Evolutionary conservation across 148 eudicot species (phyloP), one percentile per base, ranked within the genome.

Genomic region (Beta vulgaris): DNA sequence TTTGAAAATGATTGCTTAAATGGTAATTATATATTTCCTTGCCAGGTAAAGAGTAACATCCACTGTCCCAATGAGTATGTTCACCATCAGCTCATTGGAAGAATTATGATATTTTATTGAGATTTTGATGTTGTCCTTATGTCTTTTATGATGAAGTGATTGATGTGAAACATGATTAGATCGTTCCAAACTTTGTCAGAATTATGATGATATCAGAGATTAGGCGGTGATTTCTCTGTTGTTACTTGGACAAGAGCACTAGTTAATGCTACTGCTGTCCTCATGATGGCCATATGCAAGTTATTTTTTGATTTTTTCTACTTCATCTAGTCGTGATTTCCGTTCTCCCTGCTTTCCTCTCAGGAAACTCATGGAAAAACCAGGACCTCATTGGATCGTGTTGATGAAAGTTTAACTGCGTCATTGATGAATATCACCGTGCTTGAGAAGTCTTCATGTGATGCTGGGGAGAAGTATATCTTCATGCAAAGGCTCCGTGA

Each of bases 401-500:
- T 86, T 67, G 97, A 92, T 66, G 97, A 90, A 71, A 90, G 87
- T 80, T 78, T 95, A 62, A 54, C 91, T 46, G 78, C 90, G 53
- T 87, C 98, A 15, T 77, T 95, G 76, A 71, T 68, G 73, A 95
- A 86, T 67, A 85, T 92, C 64, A 84, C 87, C 44, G 77, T 77
- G 59, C 88, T 90, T 43, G 98, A 95, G 79, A 81, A 82, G 44
- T 81, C 92, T 68, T 76, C 90, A 39, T 76, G 90, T 83, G 91
- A 85, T 53, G 91, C 96, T 60, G 96, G 96, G 81, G 96, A 95
- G 90, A 95, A 91, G 90, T 95, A 87, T 89, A 80, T 95, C 78
- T 95, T 92, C 84, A 90, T 95, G 98, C 97, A 92, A 88, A 89
- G 87, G 91, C 92, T 90, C 82, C 98, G 97, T 78, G 97, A 92